Evolutionary conservation across 2,329 filamentous ascomycete species (phyloP).

Genomic region (Juglanconis oblonga): DNA sequence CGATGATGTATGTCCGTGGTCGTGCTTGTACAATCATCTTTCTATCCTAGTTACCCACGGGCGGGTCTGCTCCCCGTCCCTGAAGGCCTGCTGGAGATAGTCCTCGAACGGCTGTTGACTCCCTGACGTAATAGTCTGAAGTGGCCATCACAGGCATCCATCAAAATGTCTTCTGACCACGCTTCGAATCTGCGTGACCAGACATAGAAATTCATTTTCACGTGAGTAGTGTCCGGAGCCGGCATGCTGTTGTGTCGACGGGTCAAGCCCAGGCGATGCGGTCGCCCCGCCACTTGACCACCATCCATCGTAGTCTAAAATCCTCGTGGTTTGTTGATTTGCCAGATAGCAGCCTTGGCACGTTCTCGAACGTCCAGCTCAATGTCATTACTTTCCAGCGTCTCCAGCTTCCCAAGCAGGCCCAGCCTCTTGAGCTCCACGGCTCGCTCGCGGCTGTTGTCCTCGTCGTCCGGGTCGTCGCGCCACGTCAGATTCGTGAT

Average conservation of each 20-base stretch:
- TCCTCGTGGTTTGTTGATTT: conserved; percentile 52
- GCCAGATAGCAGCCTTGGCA: conserved; percentile 74
- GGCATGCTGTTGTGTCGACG: no score
- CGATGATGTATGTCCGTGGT: no score
- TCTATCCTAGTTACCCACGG: background rate
- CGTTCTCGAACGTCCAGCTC: conserved; percentile 82
- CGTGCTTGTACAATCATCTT: no score
- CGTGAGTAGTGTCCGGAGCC: no score
- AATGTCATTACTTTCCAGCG: conserved; percentile 60
- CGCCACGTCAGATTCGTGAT: conserved; percentile 82
- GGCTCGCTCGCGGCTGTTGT: conserved; percentile 64
- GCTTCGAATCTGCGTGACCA: no score
- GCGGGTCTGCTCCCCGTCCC: no score
- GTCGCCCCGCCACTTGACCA: background rate
- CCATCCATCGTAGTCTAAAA: background rate
- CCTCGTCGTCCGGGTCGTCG: conserved; percentile 68
- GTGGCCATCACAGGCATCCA: no score
- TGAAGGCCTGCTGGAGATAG: no score
- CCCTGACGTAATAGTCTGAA: no score
- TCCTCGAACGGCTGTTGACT: no score
- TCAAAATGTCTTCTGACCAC: no score
- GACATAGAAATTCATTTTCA: no score
- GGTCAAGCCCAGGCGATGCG: background rate
- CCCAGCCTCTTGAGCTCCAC: conserved; percentile 68
- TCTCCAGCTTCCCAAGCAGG: conserved; percentile 63